A percentile compares a stretch with the other conserved stretches of the same genome.
Conservation (phyloP, 2,329 filamentous ascomycete genomes). For the Pestalotiopsis fici region DNA sequence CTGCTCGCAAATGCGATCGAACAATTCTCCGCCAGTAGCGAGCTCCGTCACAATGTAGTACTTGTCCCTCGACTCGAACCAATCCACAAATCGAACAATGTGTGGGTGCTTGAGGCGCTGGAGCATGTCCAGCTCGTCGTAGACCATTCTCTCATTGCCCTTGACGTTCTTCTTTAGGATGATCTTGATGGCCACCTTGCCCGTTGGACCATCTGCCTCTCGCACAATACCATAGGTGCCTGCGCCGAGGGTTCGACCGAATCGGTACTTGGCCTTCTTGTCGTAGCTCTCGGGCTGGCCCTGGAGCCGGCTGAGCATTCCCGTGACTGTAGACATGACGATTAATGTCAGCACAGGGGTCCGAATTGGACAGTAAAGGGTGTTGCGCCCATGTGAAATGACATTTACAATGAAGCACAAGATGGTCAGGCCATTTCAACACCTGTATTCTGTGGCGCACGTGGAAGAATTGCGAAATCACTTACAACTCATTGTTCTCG, state of each 20-base stretch:
- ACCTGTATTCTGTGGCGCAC: not conserved
- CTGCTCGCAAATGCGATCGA: slow-evolving; percentile 97
- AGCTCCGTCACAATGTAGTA: slow-evolving; percentile 99
- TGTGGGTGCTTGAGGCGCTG: slow-evolving; percentile 89
- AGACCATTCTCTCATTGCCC: slow-evolving; percentile 97
- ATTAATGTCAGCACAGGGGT: slow-evolving; percentile 9
- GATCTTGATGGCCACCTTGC: slow-evolving; percentile 95
- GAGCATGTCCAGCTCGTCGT: slow-evolving; percentile 93
- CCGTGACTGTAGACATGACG: slow-evolving; percentile 61
- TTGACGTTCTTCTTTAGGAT: slow-evolving; percentile 99
- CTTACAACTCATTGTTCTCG: slow-evolving; percentile 8
- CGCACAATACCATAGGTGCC: slow-evolving; percentile 98
- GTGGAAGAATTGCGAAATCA: not conserved
- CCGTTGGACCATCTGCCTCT: slow-evolving; percentile 82
- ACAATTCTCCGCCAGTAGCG: slow-evolving; percentile 92
- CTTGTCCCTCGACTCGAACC: slow-evolving; percentile 99
- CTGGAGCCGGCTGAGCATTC: slow-evolving; percentile 93
- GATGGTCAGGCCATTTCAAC: not conserved
- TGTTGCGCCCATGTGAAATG: not conserved
- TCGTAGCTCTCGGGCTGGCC: slow-evolving; percentile 98
- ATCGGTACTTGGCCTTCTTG: slow-evolving; percentile 93
- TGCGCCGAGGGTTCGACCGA: slow-evolving; percentile 90
- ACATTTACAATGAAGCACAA: not conserved
- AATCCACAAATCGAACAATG: slow-evolving; percentile 96
- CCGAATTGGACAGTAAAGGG: not conserved